Conservation (phyloP, 208 protist genomes). For the Leishmania amazonensis region DNA sequence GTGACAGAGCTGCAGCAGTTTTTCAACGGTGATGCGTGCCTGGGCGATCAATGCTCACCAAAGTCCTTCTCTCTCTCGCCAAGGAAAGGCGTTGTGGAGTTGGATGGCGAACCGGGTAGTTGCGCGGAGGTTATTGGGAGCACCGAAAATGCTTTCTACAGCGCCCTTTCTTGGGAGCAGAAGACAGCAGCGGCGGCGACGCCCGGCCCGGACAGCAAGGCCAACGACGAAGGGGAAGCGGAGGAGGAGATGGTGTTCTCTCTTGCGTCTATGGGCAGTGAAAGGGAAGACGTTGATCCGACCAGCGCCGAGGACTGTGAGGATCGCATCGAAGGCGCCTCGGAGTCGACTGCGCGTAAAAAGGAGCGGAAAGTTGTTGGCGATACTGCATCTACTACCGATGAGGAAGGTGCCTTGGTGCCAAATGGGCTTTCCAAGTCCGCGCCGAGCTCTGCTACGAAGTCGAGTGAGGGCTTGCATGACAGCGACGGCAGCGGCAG, state of each 20-base stretch:
- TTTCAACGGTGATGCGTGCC: neutral
- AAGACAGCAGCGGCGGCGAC: neutral
- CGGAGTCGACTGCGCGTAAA: too few relatives aligned
- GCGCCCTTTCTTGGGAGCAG: too few relatives aligned
- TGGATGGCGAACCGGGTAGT: neutral
- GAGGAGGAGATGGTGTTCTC: conserved; percentile 1
- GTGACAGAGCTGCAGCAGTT: neutral
- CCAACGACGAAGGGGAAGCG: neutral
- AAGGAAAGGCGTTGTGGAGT: neutral
- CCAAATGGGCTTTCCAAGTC: neutral
- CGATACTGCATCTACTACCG: neutral
- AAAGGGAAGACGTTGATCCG: neutral
- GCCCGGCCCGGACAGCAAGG: neutral
- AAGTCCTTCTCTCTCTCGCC: neutral
- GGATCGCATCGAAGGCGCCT: neutral
- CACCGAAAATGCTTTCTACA: too few relatives aligned
- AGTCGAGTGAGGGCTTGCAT: neutral
- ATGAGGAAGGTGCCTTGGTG: neutral
- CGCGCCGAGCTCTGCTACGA: neutral
- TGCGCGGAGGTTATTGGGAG: neutral
- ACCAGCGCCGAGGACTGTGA: neutral
- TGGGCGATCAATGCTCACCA: neutral
- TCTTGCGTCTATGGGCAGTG: neutral
- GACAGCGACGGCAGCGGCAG: neutral
- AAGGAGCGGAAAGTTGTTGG: too few relatives aligned